Evolutionary conservation across 1,139 yeast species (phyloP).

Genomic region (Yamadazyma oceani): DNA sequence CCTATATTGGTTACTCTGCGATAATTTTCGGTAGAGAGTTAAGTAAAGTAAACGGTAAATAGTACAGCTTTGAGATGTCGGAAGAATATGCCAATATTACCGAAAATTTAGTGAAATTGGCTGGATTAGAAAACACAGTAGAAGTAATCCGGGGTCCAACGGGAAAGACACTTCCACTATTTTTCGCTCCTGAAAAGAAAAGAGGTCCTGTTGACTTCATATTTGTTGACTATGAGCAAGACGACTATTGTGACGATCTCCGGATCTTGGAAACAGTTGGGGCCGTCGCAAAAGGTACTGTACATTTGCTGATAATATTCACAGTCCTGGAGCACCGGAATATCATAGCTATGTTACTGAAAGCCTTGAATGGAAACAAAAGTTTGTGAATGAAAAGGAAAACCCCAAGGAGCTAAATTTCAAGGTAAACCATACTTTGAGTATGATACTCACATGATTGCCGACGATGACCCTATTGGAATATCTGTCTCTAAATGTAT

Average conservation of each 20-base stretch:
- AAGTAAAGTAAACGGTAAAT: conserved; percentile 24
- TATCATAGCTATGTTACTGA: conserved; percentile 36
- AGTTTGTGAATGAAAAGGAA: too few relatives aligned
- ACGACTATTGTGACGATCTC: conserved; percentile 41
- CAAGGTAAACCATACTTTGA: too few relatives aligned
- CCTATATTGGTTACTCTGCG: conserved; percentile 46
- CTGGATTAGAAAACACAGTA: conserved; percentile 34
- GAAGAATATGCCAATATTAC: conserved; percentile 34
- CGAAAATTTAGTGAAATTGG: conserved; percentile 29
- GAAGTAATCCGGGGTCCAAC: conserved; percentile 40
- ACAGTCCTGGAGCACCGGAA: conserved; percentile 39
- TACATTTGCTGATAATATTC: conserved; percentile 42
- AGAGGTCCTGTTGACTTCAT: conserved; percentile 30
- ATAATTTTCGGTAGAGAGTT: conserved; percentile 33
- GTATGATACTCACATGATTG: too few relatives aligned
- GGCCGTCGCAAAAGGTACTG: conserved; percentile 40
- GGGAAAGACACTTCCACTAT: conserved; percentile 25
- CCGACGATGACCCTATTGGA: too few relatives aligned
- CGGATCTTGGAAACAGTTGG: conserved; percentile 42
- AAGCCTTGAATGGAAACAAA: too few relatives aligned
- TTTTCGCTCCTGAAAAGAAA: conserved; percentile 10
- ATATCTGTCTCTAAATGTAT: too few relatives aligned
- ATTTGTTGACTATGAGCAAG: conserved; percentile 44
- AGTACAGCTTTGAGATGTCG: conserved; percentile 39
- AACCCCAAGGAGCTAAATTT: too few relatives aligned